Base-by-base conservation (phyloP, 139 green algal species). In the Chlamydomonas eustigma region DNA sequence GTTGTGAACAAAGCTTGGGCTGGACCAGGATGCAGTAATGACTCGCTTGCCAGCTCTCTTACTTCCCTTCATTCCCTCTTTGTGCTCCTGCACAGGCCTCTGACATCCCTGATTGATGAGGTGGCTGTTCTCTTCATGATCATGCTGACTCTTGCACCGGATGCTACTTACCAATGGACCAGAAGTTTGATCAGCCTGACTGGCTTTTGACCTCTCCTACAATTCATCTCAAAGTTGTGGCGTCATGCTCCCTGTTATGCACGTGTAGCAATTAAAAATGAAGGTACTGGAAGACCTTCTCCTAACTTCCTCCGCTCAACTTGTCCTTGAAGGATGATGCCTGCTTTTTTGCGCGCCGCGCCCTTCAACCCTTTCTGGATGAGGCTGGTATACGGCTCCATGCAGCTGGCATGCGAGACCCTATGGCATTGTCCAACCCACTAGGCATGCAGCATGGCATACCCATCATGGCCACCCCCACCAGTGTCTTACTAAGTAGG, bases 1-100 rank as follows among this genome's bases (percentile, higher is more conserved):
- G n/a, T 74, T 33, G 68, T 74, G 36, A 64, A 5, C 68, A 74
- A 74, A 38, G 68, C 68, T 4, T 74, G 68, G 68, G 68, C 37
- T n/a, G 36, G 68, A 3, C 37, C 24, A 8, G 37, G 36, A 37
- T 58, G 36, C 37, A 63, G 36, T 38, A 74, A 58, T n/a, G 36
- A 32, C 2, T 18, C 35, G 3, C 37, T 74, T 37, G 25, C 12
- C 8, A 24, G 3, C 4, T 58, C 36, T 2, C 37, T 74, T 2
- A 32, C 3, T n/a, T 3, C 36, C 3, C 68, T 74, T 37, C 37
- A 74, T 38, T 37, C 68, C 3, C 37, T 74, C 3, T 58, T 63
- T 28, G 5, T 58, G 6, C 68, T 74, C 30, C 37, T 74, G 3
- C 68, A 74, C n/a, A 35, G 36, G 3, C 68, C 36, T 3, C 12